Conservation (phyloP, 2,329 filamentous ascomycete genomes). For the Cryphonectria nitschkei region DNA sequence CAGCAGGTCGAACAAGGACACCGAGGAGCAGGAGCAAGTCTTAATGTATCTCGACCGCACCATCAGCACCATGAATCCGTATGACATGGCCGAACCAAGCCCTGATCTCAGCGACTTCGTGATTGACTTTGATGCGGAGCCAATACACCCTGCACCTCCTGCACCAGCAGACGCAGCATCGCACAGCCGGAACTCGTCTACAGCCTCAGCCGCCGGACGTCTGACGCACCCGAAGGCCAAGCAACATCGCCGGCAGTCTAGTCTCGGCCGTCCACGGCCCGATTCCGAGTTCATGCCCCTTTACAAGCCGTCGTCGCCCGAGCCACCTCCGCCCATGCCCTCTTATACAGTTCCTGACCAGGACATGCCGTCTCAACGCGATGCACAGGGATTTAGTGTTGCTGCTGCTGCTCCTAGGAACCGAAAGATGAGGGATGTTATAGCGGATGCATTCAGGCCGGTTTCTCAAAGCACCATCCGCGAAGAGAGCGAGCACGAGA, state of each 20-base stretch:
- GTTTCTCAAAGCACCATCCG: constrained; percentile 36
- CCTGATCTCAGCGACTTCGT: constrained; percentile 36
- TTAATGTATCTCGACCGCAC: constrained; percentile 33
- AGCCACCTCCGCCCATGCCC: neutral
- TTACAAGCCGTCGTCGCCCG: neutral
- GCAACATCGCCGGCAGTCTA: constrained; percentile 3
- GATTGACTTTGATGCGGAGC: constrained; percentile 34
- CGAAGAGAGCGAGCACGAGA: constrained; percentile 25
- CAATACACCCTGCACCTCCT: constrained; percentile 13
- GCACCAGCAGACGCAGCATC: constrained; percentile 23
- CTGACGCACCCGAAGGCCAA: neutral
- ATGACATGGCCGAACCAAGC: constrained; percentile 33
- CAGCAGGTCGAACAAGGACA: neutral
- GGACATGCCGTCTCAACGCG: neutral
- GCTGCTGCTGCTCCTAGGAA: neutral
- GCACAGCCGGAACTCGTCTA: constrained; percentile 23
- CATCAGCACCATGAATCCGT: constrained; percentile 19
- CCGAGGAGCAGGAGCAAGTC: constrained; percentile 30
- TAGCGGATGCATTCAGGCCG: constrained; percentile 30
- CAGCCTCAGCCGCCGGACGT: constrained; percentile 11
- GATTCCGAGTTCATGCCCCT: constrained; percentile 18
- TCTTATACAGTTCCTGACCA: neutral
- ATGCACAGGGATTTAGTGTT: neutral
- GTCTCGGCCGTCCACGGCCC: constrained; percentile 8
- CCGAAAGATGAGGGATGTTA: neutral